Conservation (phyloP, 2,329 filamentous ascomycete species). For the Chrysoporthe austroafricana region DNA sequence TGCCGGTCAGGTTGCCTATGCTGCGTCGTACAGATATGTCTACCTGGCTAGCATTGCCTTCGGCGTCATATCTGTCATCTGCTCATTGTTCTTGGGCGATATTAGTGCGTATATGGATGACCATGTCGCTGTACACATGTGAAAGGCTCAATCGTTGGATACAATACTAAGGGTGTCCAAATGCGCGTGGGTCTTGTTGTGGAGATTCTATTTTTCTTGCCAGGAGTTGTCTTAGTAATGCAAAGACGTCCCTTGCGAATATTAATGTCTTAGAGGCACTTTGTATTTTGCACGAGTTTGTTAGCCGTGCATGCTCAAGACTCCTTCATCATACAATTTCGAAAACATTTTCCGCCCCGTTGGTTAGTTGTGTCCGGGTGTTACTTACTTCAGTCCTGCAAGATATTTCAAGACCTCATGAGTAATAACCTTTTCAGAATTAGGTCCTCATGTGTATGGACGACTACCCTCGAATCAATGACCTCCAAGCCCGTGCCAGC, state of each 20-base stretch:
- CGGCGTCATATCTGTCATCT: constrained; percentile 58
- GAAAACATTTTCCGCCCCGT: no score
- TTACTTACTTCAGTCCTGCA: no score
- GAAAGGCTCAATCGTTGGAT: not conserved
- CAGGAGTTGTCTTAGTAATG: not conserved
- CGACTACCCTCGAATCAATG: no score
- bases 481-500: not conserved
- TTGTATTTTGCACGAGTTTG: not conserved
- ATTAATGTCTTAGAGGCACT: not conserved
- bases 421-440: no score
- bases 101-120: constrained; percentile 63
- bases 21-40: constrained; percentile 62
- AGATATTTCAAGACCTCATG: no score
- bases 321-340: not conserved
- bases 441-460: no score
- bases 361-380: no score
- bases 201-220: not conserved
- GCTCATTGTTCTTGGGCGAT: constrained; percentile 61
- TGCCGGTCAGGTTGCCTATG: constrained; percentile 60
- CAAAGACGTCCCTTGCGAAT: not conserved
- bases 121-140: constrained; percentile 57
- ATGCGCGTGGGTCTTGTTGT: not conserved
- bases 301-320: not conserved
- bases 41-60: constrained; percentile 68
- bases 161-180: not conserved